Base-by-base conservation (phyloP, 2,329 filamentous ascomycete genomes). In the Pseudogymnoascus sp. region DNA sequence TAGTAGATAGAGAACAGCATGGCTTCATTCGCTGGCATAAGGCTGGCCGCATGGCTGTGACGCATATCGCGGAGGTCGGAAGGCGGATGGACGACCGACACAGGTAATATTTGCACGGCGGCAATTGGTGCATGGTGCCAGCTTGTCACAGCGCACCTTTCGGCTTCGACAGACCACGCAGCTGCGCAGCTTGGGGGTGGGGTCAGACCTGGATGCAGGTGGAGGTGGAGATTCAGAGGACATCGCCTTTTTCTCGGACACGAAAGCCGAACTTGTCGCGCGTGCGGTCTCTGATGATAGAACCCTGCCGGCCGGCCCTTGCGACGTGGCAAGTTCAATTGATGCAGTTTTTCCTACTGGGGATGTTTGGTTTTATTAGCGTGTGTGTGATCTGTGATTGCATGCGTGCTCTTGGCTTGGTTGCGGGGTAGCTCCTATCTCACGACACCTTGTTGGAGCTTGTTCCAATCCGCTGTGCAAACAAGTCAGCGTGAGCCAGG, bases 1-100 rank as follows among this genome's bases (percentile, higher is more conserved):
- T 84, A 85, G 71, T 84, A 85, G 5, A 86, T 82, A 0, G 82
- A 75, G 68, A 85, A 84, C 70, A 84, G 72, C 46, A 86, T 69
- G 1, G 83, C 82, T 64, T 84, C 80, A 50, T 82, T 76, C 2
- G 76, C 72, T 1, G 78, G 76, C 0, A 76, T 73, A 0, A 81
- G 68, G 3, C 63, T 63, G 2, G 70, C 68, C 42, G 69, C 66
- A 25, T 75, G 70, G 34, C 65, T 70, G 63, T n/a, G 70, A 1
- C 75, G 77, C 16, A 72, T 66, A 25, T 74, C 80, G 75, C 63
- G 82, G 82, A 0, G 80, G 78, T 1, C 78, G 78, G 64, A 84
- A 78, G 44, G 72, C 71, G 1, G 80, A 77, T 0, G 82, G 81
- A 14, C 80, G 81, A 14, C 80, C 73, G 25, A 83, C 73, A 65